These are phyloP conservation scores for Daphne laureola DNA, from an alignment of 441 rosid species.

Conservation along the genomic window DNA sequence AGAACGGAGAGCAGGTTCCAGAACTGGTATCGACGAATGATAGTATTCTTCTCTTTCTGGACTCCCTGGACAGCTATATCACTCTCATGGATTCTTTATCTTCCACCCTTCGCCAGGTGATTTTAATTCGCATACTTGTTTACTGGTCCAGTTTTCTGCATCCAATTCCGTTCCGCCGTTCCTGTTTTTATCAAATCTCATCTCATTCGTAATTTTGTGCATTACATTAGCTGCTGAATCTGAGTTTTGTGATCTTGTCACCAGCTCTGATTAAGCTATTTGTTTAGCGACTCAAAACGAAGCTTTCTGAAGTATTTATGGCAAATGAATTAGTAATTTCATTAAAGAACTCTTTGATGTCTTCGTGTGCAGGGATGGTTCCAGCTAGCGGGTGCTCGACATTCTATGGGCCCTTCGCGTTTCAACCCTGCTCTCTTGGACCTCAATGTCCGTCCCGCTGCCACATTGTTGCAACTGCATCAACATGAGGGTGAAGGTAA, in stretches of 20 bases:
- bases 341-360: neutral
- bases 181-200: slow-evolving; percentile 1
- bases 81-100: slow-evolving; percentile 49
- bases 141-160: neutral
- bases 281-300: too few relatives aligned
- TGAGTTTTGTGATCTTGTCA: too few relatives aligned
- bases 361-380: slow-evolving; percentile 66
- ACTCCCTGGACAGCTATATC: slow-evolving; percentile 63
- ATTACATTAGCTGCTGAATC: too few relatives aligned
- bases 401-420: slow-evolving; percentile 86
- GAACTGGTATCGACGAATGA: slow-evolving; percentile 6
- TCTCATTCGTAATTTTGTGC: too few relatives aligned
- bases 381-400: slow-evolving; percentile 83
- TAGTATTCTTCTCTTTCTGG: slow-evolving; percentile 54
- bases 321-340: neutral
- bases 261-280: too few relatives aligned
- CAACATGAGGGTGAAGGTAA: slow-evolving; percentile 27
- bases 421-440: slow-evolving; percentile 65
- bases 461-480: slow-evolving; percentile 49
- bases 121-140: neutral
- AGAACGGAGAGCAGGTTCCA: slow-evolving; percentile 16
- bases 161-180: neutral
- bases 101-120: slow-evolving; percentile 71
- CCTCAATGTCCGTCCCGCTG: slow-evolving; percentile 66
- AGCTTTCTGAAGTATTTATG: neutral